phyloP scores from a whole-genome alignment of 257 asterid species.

The Forsythia suspensa region DNA sequence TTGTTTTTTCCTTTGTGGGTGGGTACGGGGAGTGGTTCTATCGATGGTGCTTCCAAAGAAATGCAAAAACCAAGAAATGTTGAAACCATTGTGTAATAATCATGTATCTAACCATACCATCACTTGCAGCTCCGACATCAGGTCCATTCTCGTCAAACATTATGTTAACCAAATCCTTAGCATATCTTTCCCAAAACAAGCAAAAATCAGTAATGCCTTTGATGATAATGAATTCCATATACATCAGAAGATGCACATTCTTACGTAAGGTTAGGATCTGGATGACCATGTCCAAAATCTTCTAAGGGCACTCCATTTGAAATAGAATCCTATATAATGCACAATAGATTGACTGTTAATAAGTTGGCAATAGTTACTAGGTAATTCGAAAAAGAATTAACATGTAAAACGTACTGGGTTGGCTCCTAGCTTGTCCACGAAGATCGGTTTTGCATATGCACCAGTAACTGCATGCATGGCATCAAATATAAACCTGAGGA shows the following conservation, averaged over 20 bases:
- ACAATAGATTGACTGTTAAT: not conserved
- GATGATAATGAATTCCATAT: constrained; percentile 11
- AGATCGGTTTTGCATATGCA: constrained; percentile 94
- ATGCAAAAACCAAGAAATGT: not conserved
- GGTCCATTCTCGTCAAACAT: constrained; percentile 86
- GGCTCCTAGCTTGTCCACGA: constrained; percentile 95
- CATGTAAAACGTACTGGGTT: constrained; percentile 48
- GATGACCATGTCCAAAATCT: constrained; percentile 99
- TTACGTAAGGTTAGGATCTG: constrained; percentile 98
- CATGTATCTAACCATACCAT: constrained; percentile 52
- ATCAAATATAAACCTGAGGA: constrained; percentile 80
- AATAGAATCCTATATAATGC: constrained; percentile 60
- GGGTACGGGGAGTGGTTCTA: not conserved
- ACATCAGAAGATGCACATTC: constrained; percentile 25
- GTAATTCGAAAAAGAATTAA: constrained; percentile 1
- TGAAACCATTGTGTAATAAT: constrained; percentile 15
- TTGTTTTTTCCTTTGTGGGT: not conserved
- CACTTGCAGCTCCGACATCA: constrained; percentile 98
- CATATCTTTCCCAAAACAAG: constrained; percentile 58
- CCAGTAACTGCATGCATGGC: constrained; percentile 99
- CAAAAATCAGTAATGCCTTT: constrained; percentile 25
- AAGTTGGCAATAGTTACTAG: constrained; percentile 2
- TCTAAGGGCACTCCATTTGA: constrained; percentile 87
- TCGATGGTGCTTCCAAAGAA: not conserved
- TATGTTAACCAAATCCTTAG: constrained; percentile 85